Base-by-base conservation (phyloP, 331 rosid genomes). In the Quercus tomentella region DNA sequence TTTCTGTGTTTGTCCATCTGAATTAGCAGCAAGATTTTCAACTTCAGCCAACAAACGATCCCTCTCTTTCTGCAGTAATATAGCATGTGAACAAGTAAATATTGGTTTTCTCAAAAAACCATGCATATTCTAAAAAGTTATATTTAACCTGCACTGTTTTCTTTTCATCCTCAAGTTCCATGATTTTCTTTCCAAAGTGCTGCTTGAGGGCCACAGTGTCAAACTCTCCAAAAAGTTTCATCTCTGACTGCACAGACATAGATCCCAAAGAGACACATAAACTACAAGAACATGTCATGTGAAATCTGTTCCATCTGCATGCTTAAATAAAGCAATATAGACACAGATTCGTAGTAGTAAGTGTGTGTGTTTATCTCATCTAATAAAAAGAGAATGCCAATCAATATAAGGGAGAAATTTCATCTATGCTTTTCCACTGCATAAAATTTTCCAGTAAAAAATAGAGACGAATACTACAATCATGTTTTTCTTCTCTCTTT, bases 1-100 rank as follows among this genome's bases (percentile, higher is more conserved):
- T 82, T 92, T 96, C 77, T 93, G 99, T 72, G 98, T 82, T 88
- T 93, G 99, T 77, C 98, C 99, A 86, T 96, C 99, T 76, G 95
- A 84, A 82, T 82, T 85, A 79, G 97, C 94, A 83, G 99, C 94
- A 84, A 96, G 95, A 83, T 88, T 93, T 92, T 96, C 99, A 83
- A 96, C 99, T 88, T 93, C 99, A 83, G 94, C 86, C 79, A 96
- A 87, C 83, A 96, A 91, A 70, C 82, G 92, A 85, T 96, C 99
- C 87, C 99, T 90, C 83, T 96, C 99, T 86, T 71, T 85, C 99
- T 96, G 93, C 83, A 87, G 60, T 69, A 54, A 74, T 52, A 70
- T 79, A 82, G 77, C 79, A 82, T 68, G 77, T 63, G 77, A 82
- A 72, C 37, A 33, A n/a, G 68, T 79, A 65, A 82, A 85, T 77